A percentile compares a stretch with the other conserved stretches of the same genome.
These are phyloP conservation scores for Ajuga chamaepitys DNA, from an alignment of 257 asterid species.

Conservation along the genomic window DNA sequence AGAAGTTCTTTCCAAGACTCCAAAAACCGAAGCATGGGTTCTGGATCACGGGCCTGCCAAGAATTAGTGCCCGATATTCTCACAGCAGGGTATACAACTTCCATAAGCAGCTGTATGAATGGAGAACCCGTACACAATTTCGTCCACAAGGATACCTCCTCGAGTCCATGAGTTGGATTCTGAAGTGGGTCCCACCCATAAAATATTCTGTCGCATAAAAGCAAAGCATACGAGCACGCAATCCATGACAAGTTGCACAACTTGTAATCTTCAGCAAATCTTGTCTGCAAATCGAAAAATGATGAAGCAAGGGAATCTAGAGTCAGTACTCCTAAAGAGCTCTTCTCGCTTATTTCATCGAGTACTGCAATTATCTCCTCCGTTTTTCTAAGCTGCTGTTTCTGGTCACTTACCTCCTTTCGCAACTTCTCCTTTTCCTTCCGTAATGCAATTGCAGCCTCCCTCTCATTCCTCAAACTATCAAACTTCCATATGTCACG, in stretches of 20 bases:
- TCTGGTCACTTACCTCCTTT: conserved; percentile 47
- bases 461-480: conserved; percentile 79
- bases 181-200: conserved; percentile 97
- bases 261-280: conserved; percentile 55
- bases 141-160: conserved; percentile 63
- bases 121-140: conserved; percentile 54
- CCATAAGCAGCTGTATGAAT: conserved; percentile 74
- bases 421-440: conserved; percentile 75
- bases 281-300: conserved; percentile 52
- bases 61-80: conserved; percentile 88
- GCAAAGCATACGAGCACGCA: conserved; percentile 81
- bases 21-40: conserved; percentile 78
- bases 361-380: conserved; percentile 42
- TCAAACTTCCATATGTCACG: conserved; percentile 75
- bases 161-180: conserved; percentile 74
- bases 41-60: conserved; percentile 89
- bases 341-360: conserved; percentile 51
- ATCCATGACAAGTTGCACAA: conserved; percentile 71
- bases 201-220: conserved; percentile 66
- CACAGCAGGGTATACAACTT: conserved; percentile 89
- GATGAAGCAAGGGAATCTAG: conserved; percentile 65
- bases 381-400: conserved; percentile 65
- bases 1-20: conserved; percentile 82
- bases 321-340: conserved; percentile 52
- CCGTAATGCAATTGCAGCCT: conserved; percentile 71